Evolutionary conservation across 2,329 filamentous ascomycete species (phyloP), one percentile per base, ranked within the genome.

Genomic region (Claviceps monticola): DNA sequence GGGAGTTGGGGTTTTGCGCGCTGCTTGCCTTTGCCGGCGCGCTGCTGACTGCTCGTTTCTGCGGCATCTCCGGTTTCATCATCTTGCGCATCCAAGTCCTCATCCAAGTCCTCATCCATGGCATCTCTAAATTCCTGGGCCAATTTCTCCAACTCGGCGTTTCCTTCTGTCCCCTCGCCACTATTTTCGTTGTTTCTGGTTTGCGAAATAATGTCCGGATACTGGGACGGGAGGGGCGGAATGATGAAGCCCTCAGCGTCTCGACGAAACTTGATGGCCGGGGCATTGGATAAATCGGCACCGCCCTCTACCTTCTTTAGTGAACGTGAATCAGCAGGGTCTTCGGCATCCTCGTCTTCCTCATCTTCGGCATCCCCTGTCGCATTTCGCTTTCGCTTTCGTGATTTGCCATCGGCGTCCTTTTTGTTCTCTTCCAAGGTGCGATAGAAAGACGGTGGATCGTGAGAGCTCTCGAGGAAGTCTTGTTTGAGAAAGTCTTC

Each of bases 361-460:
- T 54, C 57, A 2, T 55, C 54, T 4, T 60, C 60, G 5, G 55
- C 56, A 1, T 60, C 58, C 1, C 57, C 58, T 3, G 58, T 61
- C 4, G 63, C 66, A 62, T 41, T 48, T 11, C 61, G 58, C 65
- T 73, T 78, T 48, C 70, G 71, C 60, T 73, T 78, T 46, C 65
- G 66, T 1, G 66, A 68, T 61, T 74, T 75, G 56, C 68, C 73
- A 54, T 68, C 74, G 63, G 68, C 66, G 64, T 70, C 78, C 60
- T 74, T 69, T 60, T 78, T 70, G 63, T 78, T 78, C 60, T 83
- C 75, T 52, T 80, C 71, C 21, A 78, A 72, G 60, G 84, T 75
- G 60, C 80, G 76, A 62, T 86, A 88, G 58, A 93, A 86, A 0
- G 88, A 84, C 0, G 93, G 93, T 0, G 93, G 93, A 59, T 95